Base-by-base conservation (phyloP, 441 rosid genomes). In the Pelargonium fulgidum region DNA sequence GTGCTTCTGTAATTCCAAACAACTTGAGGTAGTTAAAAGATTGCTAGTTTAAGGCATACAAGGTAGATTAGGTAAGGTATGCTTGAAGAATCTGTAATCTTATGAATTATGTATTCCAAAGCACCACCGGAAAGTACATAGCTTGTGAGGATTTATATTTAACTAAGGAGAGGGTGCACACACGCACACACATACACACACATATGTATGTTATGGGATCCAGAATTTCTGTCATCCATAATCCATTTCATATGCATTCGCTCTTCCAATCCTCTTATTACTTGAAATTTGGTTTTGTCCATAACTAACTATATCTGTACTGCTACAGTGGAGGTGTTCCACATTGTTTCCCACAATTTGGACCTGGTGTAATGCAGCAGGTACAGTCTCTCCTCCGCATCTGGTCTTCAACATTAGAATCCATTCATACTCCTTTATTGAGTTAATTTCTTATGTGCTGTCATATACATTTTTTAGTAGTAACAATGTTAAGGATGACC, bases 311-410 rank as follows among this genome's bases (percentile, higher is more conserved):
- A 26, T 67, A 10, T 78, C 29, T 65, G 12, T 69, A 13, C 68
- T 74, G 72, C 75, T 36, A 71, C 68, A 93, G 99, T 73, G 97
- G 99, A 74, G 99, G 99, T 42, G 68, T 90, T 76, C 99, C 99
- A 19, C 97, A 93, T 83, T 93, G 99, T 77, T 93, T 93, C 80
- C 99, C 97, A 0, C 99, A 93, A 85, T 93, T 91, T 82, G 97
- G 99, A 81, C 99, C 97, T 16, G 99, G 97, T 65, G 17, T 65
- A 67, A 82, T 91, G 78, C 97, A 91, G 72, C 99, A 93, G 97
- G 95, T 93, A 77, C 47, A 63, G 58, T 62, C 13, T 65, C 24
- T 61, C 66, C 41, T 20, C 0, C 69, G 68, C 10, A 39, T 41
- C 4, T 0, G 12, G 5, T 68, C 42, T 65, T 29, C 6, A 24